Base-by-base conservation (phyloP, 371 early-diverging fungal species). In the Syncephalastrum monosporum region DNA sequence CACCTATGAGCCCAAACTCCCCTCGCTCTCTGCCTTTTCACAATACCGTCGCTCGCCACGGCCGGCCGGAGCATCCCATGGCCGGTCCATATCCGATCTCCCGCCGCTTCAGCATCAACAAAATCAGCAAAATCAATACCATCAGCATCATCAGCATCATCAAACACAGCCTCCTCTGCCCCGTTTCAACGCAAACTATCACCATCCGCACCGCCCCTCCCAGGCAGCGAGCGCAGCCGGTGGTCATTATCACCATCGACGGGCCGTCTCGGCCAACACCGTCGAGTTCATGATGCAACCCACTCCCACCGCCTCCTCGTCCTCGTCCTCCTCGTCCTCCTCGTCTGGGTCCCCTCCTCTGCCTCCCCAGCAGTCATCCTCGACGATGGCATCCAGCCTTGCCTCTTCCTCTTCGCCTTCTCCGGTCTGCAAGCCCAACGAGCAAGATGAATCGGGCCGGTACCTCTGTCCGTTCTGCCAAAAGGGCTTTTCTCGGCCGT, bases 401-500 rank as follows among this genome's bases (percentile, higher is more conserved):
- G 15, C 59, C 5, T 53, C 59, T 1, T 53, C 59, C 0, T 45
- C 59, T 15, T 38, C 59, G 3, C 41, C 60, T 19, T 23, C 51
- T 4, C 17, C 58, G 27, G 43, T 21, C 19, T 59, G 53, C 3
- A 53, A 48, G 24, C 43, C 58, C 5, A 33, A 45, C 8, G 16
- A 50, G n/a, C 33, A 12, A n/a, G 27, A 50, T 16, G 49, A 53
- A 29, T 45, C 57, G 12, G 63, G 63, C 16, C 48, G 59, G 7
- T 83, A 84, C 57, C 53, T 64, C 44, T 87, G 87, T 61, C 61
- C 58, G 3, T 57, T 55, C 19, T 87, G 87, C 59, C 53, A 66
- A 12, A 84, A 85, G 49, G 56, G 59, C 21, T 87, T 87, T 56
- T 67, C 84, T 5, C 72, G 87, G n/a, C 87, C 87, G 0, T 83